Evolutionary conservation across 441 rosid species (phyloP), one percentile per base, ranked within the genome.

Genomic region (Gossypium gossypioides): DNA sequence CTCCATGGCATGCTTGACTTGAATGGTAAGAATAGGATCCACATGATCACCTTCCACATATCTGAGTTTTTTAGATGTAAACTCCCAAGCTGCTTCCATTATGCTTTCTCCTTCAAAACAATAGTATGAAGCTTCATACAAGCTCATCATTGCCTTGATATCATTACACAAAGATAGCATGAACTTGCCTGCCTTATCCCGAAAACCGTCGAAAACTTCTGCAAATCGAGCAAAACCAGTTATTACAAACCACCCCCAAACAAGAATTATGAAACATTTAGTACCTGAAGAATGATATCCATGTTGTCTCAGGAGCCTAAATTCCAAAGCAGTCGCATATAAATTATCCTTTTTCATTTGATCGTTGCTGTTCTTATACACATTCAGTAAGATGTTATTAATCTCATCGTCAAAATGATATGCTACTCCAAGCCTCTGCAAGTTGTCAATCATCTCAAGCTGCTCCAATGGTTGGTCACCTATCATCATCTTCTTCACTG

Each of bases 1-100:
- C 76, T 84, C 84, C 72, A 83, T 74, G 3, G 76, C 72, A 27
- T 79, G 86, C 16, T 16, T 61, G 9, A 69, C 71, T 37, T 67
- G 27, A 56, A n/a, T 51, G 4, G 59, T 62, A 37, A 62, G 66
- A 60, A 29, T 60, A n/a, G 66, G 67, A 62, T 62, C 48, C 67
- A 16, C n/a, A 18, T 34, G 40, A 34, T 62, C 48, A 34, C 3
- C 25, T 3, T 62, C 10, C 7, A 62, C 25, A 34, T 8, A 34
- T 18, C 25, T n/a, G 27, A 62, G 15, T 34, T 37, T 34, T 34
- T 37, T 1, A 34, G 50, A 8, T 3, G 15, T 37, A 10, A 62
- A 62, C 7, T 62, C n/a, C 50, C 68, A 34, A 34, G 51, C 51
- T 8, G 15, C 50, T n/a, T 62, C 68, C 68, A 18, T 18, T 44